Conservation (phyloP, 805 yeast species). For the Starmerella davenportii region DNA sequence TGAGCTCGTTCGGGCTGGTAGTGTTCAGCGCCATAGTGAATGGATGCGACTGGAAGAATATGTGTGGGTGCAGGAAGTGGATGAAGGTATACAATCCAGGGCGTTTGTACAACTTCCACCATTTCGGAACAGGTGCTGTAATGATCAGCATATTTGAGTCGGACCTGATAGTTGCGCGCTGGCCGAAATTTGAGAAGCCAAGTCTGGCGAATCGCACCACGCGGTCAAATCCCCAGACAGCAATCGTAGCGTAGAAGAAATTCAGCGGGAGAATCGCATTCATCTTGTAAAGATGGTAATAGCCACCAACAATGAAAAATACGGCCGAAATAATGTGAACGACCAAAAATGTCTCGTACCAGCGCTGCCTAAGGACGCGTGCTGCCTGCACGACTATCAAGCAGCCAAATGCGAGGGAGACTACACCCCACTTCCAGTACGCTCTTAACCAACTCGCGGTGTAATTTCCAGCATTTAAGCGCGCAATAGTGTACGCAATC, state of each 20-base stretch:
- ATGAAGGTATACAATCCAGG: conserved; percentile 45
- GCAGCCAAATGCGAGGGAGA: conserved; percentile 23
- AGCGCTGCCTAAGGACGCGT: conserved; percentile 31
- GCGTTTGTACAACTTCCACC: conserved; percentile 26
- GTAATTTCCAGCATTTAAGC: conserved; percentile 7
- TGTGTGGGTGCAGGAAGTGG: conserved; percentile 29
- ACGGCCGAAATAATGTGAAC: conserved; percentile 38
- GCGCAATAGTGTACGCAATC: conserved; percentile 12
- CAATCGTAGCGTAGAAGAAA: conserved; percentile 36
- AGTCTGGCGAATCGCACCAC: conserved; percentile 38
- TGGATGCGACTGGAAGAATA: conserved; percentile 61
- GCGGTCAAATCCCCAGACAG: conserved; percentile 58
- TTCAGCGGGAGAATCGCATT: conserved; percentile 11
- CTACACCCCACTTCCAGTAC: conserved; percentile 16
- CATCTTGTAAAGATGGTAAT: conserved; percentile 29
- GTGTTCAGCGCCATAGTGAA: conserved; percentile 29
- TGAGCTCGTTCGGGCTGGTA: conserved; percentile 5
- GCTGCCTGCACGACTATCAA: conserved; percentile 30
- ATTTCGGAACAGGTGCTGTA: conserved; percentile 25
- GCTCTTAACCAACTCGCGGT: conserved; percentile 7
- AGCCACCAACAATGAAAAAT: conserved; percentile 31
- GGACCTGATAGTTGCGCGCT: conserved; percentile 3
- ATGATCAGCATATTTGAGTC: conserved; percentile 16
- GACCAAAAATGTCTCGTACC: conserved; percentile 40
- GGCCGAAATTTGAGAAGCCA: conserved; percentile 2